A percentile compares a stretch with the other conserved stretches of the same genome.
Conservation (phyloP, 2,329 filamentous ascomycete genomes). For the Colletotrichum sidae region DNA sequence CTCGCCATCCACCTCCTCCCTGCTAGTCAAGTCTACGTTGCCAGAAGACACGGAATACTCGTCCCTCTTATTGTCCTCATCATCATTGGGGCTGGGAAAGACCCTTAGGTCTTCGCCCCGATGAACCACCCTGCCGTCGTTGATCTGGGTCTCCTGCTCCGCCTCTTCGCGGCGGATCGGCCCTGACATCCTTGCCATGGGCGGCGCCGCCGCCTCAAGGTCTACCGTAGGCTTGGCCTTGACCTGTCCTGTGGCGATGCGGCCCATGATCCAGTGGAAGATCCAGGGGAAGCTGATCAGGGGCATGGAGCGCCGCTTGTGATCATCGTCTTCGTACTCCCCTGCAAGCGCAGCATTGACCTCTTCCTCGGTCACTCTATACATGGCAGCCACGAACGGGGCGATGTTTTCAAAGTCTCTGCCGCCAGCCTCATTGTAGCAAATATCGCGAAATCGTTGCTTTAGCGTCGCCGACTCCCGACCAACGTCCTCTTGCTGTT, state of each 20-base stretch:
- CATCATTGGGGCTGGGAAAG: slow-evolving; percentile 25
- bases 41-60: slow-evolving; percentile 25
- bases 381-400: slow-evolving; percentile 88
- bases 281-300: slow-evolving; percentile 96
- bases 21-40: slow-evolving; percentile 11
- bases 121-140: slow-evolving; percentile 38
- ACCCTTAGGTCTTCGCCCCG: slow-evolving; percentile 36
- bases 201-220: slow-evolving; percentile 12
- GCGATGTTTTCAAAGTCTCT: slow-evolving; percentile 71
- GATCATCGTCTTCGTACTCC: slow-evolving; percentile 49
- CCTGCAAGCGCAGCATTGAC: slow-evolving; percentile 67
- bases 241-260: slow-evolving; percentile 65
- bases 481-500: slow-evolving; percentile 86
- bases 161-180: slow-evolving; percentile 8
- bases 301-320: slow-evolving; percentile 67
- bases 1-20: slow-evolving; percentile 33
- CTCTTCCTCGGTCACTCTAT: slow-evolving; percentile 82
- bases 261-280: slow-evolving; percentile 78
- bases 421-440: slow-evolving; percentile 73
- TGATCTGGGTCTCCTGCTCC: slow-evolving; percentile 29
- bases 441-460: slow-evolving; percentile 74
- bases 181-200: slow-evolving; percentile 13
- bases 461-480: slow-evolving; percentile 74
- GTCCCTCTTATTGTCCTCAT: slow-evolving; percentile 6
- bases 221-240: slow-evolving; percentile 23